Evolutionary conservation across 2,329 filamentous ascomycete species (phyloP), one percentile per base, ranked within the genome.

Genomic region (Paecilomyces niveus): DNA sequence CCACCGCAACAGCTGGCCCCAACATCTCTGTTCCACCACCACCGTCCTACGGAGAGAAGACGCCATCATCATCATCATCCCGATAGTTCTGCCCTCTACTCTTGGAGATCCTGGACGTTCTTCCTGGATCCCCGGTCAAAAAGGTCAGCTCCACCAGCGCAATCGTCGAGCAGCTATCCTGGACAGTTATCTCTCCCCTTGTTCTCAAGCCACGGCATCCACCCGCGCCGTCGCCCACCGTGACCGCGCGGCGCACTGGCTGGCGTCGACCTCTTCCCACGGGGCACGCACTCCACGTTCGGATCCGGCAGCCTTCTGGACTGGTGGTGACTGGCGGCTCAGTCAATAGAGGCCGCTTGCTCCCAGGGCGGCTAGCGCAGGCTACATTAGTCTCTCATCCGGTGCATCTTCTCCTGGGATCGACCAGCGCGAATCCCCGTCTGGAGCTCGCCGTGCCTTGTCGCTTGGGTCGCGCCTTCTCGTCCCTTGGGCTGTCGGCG

Each of bases 271-370:
- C 33, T 22, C 39, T 32, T 15, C 24, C 54, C 35, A 50, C 54
- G 35, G 54, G 35, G 54, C 54, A 56, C 54, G 54, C 54, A 56
- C 54, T 56, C 49, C 54, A 26, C 54, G 15, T 26, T 22, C 32
- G 22, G 54, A 21, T 31, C 22, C 54, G 32, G 54, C n/a, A 45
- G 21, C 33, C 54, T 24, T 49, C 13, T 22, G 3, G 26, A 15
- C 32, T 35, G 21, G 26, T 26, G 24, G 24, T 26, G 24, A 35
- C 54, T 49, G 29, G 18, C 29, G 51, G 29, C 51, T 53, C 51
- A 5, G 51, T 26, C 6, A 18, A 24, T n/a, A n/a, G n/a, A n/a
- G n/a, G n/a, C n/a, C n/a, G n/a, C 24, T 26, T 26, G 24, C 3
- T 26, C 24, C 24, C 24, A 26, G 24, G 24, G 24, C 51, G 11